phyloP scores from a whole-genome alignment of 148 eudicot genomes.

The Camellia granthamiana region DNA sequence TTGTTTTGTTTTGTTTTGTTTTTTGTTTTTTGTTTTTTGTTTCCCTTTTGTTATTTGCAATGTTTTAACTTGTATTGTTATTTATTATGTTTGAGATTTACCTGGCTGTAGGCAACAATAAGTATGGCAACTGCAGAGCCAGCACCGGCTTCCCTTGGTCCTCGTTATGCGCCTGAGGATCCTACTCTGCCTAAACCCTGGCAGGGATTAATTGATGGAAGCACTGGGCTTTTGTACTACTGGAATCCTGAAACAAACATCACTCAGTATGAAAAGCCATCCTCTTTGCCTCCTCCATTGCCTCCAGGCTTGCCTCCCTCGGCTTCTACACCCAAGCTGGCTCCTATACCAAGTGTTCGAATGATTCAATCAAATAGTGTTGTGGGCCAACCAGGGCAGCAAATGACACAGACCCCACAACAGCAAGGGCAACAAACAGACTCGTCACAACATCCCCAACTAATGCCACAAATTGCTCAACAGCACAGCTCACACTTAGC shows the following conservation, averaged over 20 bases:
- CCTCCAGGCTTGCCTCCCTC: conserved; percentile 52
- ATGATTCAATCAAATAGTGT: conserved; percentile 28
- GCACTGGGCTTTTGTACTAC: conserved; percentile 64
- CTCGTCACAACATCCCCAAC: conserved; percentile 30
- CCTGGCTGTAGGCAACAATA: conserved; percentile 9
- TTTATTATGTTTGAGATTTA: neutral
- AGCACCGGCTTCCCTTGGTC: conserved; percentile 61
- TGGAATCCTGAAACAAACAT: conserved; percentile 95
- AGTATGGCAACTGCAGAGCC: conserved; percentile 75
- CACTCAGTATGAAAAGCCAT: conserved; percentile 92
- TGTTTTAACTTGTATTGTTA: no score
- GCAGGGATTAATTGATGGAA: conserved; percentile 96
- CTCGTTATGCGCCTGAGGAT: conserved; percentile 95
- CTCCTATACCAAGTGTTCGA: conserved; percentile 39
- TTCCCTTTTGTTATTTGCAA: no score
- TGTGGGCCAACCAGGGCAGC: conserved; percentile 44
- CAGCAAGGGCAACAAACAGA: conserved; percentile 38
- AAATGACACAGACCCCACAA: conserved; percentile 38
- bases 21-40: no score
- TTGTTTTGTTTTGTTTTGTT: neutral
- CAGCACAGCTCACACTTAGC: conserved; percentile 28
- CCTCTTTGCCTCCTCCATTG: conserved; percentile 42
- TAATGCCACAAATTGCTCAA: conserved; percentile 26
- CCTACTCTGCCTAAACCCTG: conserved; percentile 90
- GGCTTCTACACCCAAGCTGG: conserved; percentile 43